Evolutionary conservation across 2,329 filamentous ascomycete species (phyloP).

Genomic region (Sodiomyces alkalinus): DNA sequence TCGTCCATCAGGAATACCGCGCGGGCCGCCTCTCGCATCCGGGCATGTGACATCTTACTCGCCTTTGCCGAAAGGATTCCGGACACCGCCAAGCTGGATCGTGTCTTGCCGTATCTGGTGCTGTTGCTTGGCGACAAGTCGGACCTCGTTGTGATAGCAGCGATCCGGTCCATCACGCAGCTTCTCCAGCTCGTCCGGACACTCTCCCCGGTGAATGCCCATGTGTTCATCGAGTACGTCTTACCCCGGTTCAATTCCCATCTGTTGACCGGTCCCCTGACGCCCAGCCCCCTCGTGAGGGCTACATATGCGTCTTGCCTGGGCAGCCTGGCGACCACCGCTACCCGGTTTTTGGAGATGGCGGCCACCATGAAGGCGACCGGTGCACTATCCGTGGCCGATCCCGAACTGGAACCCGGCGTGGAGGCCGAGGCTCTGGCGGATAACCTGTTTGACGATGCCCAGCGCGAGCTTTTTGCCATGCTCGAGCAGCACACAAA

Average conservation of each 20-base stretch:
- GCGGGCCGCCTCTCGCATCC: slow-evolving; percentile 70
- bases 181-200: slow-evolving; percentile 74
- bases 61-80: slow-evolving; percentile 85
- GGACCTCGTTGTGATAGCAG: slow-evolving; percentile 73
- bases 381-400: slow-evolving; percentile 60
- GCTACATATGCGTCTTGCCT: slow-evolving; percentile 89
- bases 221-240: slow-evolving; percentile 54
- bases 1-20: slow-evolving; percentile 82
- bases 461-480: slow-evolving; percentile 67
- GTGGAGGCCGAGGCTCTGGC: slow-evolving; percentile 53
- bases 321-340: slow-evolving; percentile 74
- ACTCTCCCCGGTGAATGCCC: slow-evolving; percentile 65
- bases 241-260: slow-evolving; percentile 46
- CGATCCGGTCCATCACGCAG: slow-evolving; percentile 76
- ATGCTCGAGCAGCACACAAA: slow-evolving; percentile 84
- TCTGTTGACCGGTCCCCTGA: slow-evolving; percentile 28
- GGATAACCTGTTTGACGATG: slow-evolving; percentile 74
- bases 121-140: slow-evolving; percentile 66
- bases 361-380: slow-evolving; percentile 77
- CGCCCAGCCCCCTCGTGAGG: slow-evolving; percentile 56
- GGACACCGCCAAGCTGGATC: slow-evolving; percentile 89
- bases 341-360: slow-evolving; percentile 75
- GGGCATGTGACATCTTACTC: slow-evolving; percentile 80
- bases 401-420: slow-evolving; percentile 66
- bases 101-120: slow-evolving; percentile 82